Evolutionary conservation across 768 basidiomycete genomes (phyloP).

Genomic region (Hysterangium stoloniferum): DNA sequence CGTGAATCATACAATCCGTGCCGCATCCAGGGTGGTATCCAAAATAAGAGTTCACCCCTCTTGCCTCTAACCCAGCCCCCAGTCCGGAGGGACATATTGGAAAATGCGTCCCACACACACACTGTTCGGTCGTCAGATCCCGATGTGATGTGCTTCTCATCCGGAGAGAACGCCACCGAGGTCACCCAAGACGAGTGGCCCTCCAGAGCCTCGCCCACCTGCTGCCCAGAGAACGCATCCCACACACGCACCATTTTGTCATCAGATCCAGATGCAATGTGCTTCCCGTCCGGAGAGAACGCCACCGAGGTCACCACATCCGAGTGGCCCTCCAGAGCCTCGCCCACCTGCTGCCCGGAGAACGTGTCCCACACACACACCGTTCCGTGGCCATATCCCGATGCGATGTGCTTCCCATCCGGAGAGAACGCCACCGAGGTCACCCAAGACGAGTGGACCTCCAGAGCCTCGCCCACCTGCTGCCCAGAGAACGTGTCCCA

Average conservation of each 20-base stretch:
- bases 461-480: not conserved
- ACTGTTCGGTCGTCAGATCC: slow-evolving; percentile 1
- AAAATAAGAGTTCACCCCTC: not conserved
- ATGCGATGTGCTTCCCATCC: slow-evolving; percentile 8
- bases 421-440: slow-evolving; percentile 10
- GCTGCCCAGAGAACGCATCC: slow-evolving; percentile 4
- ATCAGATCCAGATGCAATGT: not conserved
- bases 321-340: not conserved
- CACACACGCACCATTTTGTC: not conserved
- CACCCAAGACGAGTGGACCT: slow-evolving; percentile 5
- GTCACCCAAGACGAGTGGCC: not conserved
- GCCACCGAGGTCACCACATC: not conserved
- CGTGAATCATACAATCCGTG: not conserved
- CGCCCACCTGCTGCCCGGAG: not conserved
- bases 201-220: slow-evolving; percentile 3
- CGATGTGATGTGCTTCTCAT: not conserved
- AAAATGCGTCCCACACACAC: not conserved
- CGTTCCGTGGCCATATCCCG: slow-evolving; percentile 6
- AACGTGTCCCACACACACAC: slow-evolving; percentile 9
- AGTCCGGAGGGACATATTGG: too few relatives aligned
- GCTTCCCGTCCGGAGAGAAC: not conserved
- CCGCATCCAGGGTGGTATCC: not conserved
- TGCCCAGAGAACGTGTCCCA: not conserved
- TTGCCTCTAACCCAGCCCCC: not conserved
- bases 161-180: not conserved